phyloP scores from a whole-genome alignment of 352 stramenopile species.

The Globisporangium uncinulatum region DNA sequence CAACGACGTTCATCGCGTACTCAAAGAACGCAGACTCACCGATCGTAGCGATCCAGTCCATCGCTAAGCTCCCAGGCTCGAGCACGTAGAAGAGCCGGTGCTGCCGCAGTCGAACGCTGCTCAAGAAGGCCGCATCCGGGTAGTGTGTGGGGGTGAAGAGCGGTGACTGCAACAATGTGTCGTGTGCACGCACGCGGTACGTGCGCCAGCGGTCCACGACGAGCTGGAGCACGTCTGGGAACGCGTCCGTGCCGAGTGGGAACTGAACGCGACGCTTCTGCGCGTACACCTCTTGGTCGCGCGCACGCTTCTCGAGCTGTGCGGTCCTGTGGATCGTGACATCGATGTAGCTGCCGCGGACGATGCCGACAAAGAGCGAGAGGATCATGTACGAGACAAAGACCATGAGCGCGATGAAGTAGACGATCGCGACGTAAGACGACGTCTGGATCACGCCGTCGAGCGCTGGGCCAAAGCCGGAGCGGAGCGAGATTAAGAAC shows the following conservation, averaged over 20 bases:
- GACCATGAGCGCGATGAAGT: constrained; percentile 75
- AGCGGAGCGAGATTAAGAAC: constrained; percentile 72
- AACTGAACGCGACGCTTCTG: constrained; percentile 50
- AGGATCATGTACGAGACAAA: constrained; percentile 86
- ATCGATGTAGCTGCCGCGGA: constrained; percentile 72
- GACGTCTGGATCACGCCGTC: constrained; percentile 66
- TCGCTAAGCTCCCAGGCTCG: constrained; percentile 34
- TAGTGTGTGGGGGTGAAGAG: constrained; percentile 38
- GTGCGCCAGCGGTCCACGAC: constrained; percentile 30
- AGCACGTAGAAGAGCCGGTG: constrained; percentile 67
- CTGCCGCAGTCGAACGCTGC: constrained; percentile 44
- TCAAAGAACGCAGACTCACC: constrained; percentile 62
- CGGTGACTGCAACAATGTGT: constrained; percentile 38
- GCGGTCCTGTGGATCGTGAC: constrained; percentile 44
- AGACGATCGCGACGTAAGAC: constrained; percentile 72
- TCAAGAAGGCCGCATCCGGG: constrained; percentile 53
- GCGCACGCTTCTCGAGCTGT: constrained; percentile 23
- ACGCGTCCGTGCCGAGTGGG: constrained; percentile 43
- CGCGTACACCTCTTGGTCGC: constrained; percentile 30
- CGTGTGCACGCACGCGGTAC: constrained; percentile 20
- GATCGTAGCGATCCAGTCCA: constrained; percentile 44
- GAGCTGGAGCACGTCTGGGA: constrained; percentile 55
- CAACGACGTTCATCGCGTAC: constrained; percentile 68
- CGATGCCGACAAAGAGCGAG: constrained; percentile 76
- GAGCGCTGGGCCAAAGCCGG: constrained; percentile 69